These are phyloP conservation scores for Canariomyces notabilis DNA, from an alignment of 2,329 filamentous ascomycete species.

Conservation along the genomic window DNA sequence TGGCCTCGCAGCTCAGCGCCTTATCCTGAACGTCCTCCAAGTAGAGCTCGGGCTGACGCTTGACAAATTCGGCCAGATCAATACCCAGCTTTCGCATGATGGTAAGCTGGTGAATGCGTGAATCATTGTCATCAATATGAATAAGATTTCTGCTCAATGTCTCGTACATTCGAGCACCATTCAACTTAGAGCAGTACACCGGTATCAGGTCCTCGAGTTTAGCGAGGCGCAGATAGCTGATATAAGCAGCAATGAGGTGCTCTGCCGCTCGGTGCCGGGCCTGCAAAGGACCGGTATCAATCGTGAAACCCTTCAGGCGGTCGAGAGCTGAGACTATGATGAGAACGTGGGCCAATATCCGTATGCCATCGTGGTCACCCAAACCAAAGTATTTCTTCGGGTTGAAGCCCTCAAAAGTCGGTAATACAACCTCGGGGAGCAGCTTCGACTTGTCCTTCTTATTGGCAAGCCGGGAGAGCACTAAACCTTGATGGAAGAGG, in stretches of 20 bases:
- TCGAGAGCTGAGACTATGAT: constrained; percentile 64
- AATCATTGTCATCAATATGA: constrained; percentile 59
- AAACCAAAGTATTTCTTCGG: constrained; percentile 48
- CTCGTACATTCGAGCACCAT: constrained; percentile 58
- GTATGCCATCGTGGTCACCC: constrained; percentile 58
- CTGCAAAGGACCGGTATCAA: constrained; percentile 36
- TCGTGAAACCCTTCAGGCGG: constrained; percentile 32
- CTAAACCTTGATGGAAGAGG: constrained; percentile 54
- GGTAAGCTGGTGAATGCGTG: constrained; percentile 63
- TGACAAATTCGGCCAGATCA: constrained; percentile 67
- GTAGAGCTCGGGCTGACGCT: constrained; percentile 56
- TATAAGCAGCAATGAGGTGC: constrained; percentile 75
- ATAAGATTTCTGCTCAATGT: constrained; percentile 74
- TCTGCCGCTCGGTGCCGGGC: constrained; percentile 50
- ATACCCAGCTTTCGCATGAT: constrained; percentile 73
- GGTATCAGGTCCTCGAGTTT: constrained; percentile 76
- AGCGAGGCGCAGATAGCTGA: constrained; percentile 68
- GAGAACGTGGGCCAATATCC: constrained; percentile 63
- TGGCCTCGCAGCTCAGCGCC: constrained; percentile 35
- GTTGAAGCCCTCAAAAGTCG: constrained; percentile 33
- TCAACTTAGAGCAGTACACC: constrained; percentile 78
- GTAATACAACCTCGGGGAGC: constrained; percentile 36
- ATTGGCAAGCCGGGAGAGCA: constrained; percentile 46
- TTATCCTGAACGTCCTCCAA: constrained; percentile 42
- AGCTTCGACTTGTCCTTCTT: constrained; percentile 38